Evolutionary conservation across 2,329 filamentous ascomycete genomes (phyloP), one percentile per base, ranked within the genome.

Genomic region (Fusarium luffae): DNA sequence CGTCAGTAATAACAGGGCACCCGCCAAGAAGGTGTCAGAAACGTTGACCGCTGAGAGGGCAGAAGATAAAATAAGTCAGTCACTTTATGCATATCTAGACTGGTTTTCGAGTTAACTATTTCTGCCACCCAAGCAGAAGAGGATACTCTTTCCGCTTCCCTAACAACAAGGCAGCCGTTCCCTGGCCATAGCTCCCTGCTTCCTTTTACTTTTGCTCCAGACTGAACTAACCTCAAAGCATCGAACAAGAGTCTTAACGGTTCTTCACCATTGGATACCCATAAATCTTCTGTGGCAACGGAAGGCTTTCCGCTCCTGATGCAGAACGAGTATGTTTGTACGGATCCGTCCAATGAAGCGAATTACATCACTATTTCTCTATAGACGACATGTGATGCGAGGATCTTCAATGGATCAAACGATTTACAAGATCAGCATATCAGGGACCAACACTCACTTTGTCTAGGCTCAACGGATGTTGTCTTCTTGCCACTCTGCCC

Each of bases 111-210:
- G 2, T 8, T 34, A 5, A 34, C 5, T 34, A n/a, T 37, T 37
- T 37, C 18, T 37, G 18, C 18, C 32, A 37, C 18, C 18, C 10
- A 37, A 37, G 34, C 10, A 12, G 3, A 1, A 7, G 34, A 37
- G 18, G 10, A 4, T n/a, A 12, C 10, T n/a, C 18, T 37, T 37
- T 37, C 34, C n/a, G 34, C 18, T 37, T 0, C 34, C 34, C 9
- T n/a, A 14, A 27, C n/a, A 27, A 8, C 6, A 41, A 40, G 21
- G 23, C 34, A 3, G 28, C 25, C 23, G 25, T 51, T 66, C 57
- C 6, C 27, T 63, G 54, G 58, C 47, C 62, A 68, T 52, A 64
- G 62, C 46, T 63, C 27, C 42, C 25, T 59, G 21, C 18, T 18
- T 4, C 11, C 23, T 40, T 9, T 16, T 14, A 27, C n/a, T 21